Evolutionary conservation across 2,329 filamentous ascomycete species (phyloP).

Genomic region (Colletotrichum sidae): DNA sequence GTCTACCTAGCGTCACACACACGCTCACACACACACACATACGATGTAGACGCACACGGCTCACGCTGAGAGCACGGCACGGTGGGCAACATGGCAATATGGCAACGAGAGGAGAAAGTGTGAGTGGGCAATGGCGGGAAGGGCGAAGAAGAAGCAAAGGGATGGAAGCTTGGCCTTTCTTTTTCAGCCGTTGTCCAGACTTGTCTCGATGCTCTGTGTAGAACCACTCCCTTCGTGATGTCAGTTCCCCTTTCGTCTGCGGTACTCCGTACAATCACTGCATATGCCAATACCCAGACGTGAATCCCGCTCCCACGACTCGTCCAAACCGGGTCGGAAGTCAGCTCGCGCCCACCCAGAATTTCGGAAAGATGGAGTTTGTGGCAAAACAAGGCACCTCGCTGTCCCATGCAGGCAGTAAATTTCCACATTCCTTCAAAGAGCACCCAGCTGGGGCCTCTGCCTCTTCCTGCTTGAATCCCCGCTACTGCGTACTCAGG

Average conservation of each 20-base stretch:
- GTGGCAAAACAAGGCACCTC: constrained; percentile 35
- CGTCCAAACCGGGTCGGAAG: constrained; percentile 33
- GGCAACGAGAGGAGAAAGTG: neutral
- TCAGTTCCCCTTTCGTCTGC: neutral
- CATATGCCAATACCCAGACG: neutral
- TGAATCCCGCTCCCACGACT: constrained; percentile 25
- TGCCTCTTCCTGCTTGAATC: neutral
- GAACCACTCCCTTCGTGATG: constrained; percentile 21
- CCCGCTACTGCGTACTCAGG: no score
- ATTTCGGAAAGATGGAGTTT: constrained; percentile 36
- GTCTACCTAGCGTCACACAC: no score
- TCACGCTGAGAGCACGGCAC: constrained; percentile 6
- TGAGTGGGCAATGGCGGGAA: constrained; percentile 25
- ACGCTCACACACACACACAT: neutral
- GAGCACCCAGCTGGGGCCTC: neutral
- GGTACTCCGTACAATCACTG: neutral
- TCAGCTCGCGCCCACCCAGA: constrained; percentile 31
- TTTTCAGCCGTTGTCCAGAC: neutral
- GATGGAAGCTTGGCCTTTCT: constrained; percentile 22
- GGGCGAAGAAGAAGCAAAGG: constrained; percentile 18
- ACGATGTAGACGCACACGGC: constrained; percentile 1
- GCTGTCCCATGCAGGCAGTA: constrained; percentile 25
- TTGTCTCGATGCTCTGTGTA: constrained; percentile 5
- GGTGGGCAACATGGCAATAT: neutral
- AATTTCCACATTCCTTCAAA: constrained; percentile 32